Conservation (phyloP, 805 yeast species). For the Ogataea chonburiensis region DNA sequence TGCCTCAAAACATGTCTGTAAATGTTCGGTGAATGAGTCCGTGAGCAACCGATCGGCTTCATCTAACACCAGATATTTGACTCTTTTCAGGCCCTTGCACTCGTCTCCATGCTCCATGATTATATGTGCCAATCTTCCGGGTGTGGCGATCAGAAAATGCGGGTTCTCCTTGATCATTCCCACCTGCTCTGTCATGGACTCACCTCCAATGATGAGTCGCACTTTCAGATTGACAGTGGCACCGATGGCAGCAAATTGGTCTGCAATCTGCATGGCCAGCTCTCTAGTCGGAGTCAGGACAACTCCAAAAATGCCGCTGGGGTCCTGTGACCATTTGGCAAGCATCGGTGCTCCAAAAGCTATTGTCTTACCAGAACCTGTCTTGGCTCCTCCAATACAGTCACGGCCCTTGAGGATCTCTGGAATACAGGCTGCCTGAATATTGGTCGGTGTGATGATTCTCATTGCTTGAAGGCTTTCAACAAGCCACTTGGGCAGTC, state of each 20-base stretch:
- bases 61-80: conserved; percentile 82
- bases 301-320: conserved; percentile 87
- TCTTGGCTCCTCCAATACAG: conserved; percentile 97
- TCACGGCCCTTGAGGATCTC: conserved; percentile 78
- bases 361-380: conserved; percentile 97
- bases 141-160: conserved; percentile 94
- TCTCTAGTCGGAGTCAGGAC: conserved; percentile 92
- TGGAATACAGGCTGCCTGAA: conserved; percentile 89
- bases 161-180: conserved; percentile 78
- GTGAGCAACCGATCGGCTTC: conserved; percentile 94
- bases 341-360: conserved; percentile 98
- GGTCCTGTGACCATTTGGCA: conserved; percentile 92
- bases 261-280: conserved; percentile 94
- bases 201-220: conserved; percentile 91
- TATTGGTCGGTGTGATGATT: conserved; percentile 78
- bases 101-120: conserved; percentile 87
- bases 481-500: conserved; percentile 81
- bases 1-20: conserved; percentile 66
- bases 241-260: conserved; percentile 92
- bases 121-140: conserved; percentile 93
- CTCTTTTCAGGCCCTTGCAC: conserved; percentile 70
- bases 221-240: conserved; percentile 81
- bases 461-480: conserved; percentile 82
- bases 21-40: conserved; percentile 76
- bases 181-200: conserved; percentile 87